Base-by-base conservation (phyloP, 495 filamentous ascomycete genomes). In the Rusavskia elegans region DNA sequence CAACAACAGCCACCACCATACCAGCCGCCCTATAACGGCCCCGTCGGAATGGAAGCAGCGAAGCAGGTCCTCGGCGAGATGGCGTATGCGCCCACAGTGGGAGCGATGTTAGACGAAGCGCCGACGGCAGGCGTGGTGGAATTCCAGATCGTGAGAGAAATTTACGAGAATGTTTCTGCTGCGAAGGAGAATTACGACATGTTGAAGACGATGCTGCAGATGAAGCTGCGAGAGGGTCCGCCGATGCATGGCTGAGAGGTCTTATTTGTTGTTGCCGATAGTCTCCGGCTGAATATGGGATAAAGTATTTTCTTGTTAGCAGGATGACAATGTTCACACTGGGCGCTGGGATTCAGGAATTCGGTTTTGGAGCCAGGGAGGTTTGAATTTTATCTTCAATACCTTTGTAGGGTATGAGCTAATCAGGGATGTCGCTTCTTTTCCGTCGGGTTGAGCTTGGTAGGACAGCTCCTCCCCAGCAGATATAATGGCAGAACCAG, bases 21-120 rank as follows among this genome's bases (percentile, higher is more conserved):
- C 32, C 59, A 69, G 21, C 53, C 6, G 38, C 20, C 49, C 62
- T 39, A 57, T 64, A 45, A 42, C 49, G 62, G 46, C 38, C 62
- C 61, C 1, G 60, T 59, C 30, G 78, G 76, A 16, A 68, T 75
- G 57, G 63, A 62, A 27, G 66, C 68, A 19, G 79, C 78, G 11
- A 63, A 71, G 5, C 70, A 79, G 42, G 73, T 85, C 0, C 68
- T 87, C 1, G 83, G 83, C 0, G 44, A 64, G 0, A 70, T 82
- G 36, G 77, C 79, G 17, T 64, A 68, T 20, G 73, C 78, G 10
- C 80, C 82, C 1, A 80, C 81, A 0, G 76, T 87, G 5, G 66
- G 71, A n/a, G 79, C 85, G 57, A 64, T 87, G 7, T 68, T 89
- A 16, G 75, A 78, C 11, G 78, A 84, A 49, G 80, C 79, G 1